Conservation (phyloP, 768 basidiomycete species). For the Rhodotorula taiwanensis region DNA sequence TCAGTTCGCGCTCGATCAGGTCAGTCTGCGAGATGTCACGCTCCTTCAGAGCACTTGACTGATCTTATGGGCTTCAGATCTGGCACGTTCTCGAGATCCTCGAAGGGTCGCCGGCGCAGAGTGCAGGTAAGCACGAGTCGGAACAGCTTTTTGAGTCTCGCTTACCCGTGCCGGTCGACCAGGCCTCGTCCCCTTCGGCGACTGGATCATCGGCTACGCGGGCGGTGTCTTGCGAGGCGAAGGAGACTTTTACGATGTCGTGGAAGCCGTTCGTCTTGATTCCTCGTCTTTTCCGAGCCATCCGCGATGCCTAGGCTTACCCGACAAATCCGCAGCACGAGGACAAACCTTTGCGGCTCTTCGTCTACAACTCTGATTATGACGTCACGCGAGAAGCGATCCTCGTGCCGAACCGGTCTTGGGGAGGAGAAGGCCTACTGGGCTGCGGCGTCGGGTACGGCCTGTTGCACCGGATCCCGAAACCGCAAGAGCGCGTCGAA, state of each 20-base stretch:
- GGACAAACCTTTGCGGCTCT: slow-evolving; percentile 85
- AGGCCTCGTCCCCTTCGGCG: slow-evolving; percentile 83
- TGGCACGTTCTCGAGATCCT: slow-evolving; percentile 98
- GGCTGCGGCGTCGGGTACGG: slow-evolving; percentile 91
- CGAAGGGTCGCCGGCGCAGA: slow-evolving; percentile 93
- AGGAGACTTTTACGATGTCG: slow-evolving; percentile 91
- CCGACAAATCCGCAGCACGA: slow-evolving; percentile 73
- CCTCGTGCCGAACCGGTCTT: slow-evolving; percentile 81
- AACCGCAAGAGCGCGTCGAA: slow-evolving; percentile 55
- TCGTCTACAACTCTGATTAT: slow-evolving; percentile 95
- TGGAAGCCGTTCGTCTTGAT: slow-evolving; percentile 66
- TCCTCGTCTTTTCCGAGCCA: not conserved
- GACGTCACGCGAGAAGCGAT: slow-evolving; percentile 57
- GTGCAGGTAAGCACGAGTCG: slow-evolving; percentile 50
- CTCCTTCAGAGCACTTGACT: no score
- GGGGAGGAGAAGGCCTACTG: slow-evolving; percentile 92
- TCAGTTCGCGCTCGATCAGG: slow-evolving; percentile 65
- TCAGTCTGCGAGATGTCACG: not conserved
- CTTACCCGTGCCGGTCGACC: slow-evolving; percentile 2
- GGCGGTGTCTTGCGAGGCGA: slow-evolving; percentile 86
- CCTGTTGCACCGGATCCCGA: slow-evolving; percentile 84
- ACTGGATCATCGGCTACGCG: slow-evolving; percentile 81
- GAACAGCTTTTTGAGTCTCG: not conserved
- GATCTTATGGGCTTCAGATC: no score
- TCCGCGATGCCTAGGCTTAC: no score